Evolutionary conservation across 257 asterid genomes (phyloP).

Genomic region (Knoxia roxburghii): DNA sequence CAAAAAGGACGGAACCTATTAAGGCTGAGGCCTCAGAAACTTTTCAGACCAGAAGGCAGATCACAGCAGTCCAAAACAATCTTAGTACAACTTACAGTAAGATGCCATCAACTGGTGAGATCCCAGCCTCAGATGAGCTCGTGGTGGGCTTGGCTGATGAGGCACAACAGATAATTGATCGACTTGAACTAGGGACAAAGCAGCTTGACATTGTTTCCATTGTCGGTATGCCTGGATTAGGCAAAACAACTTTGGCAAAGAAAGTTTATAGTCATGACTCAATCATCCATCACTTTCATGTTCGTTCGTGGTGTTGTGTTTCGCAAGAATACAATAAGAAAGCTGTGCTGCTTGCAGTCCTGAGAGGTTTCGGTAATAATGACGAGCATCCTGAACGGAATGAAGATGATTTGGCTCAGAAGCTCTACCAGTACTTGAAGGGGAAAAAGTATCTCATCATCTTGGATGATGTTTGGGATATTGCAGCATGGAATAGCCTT

Average conservation of each 20-base stretch:
- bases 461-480: constrained; percentile 8
- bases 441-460: neutral
- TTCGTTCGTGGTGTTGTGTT: neutral
- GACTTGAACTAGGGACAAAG: neutral
- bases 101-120: neutral
- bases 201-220: neutral
- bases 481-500: neutral
- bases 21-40: neutral
- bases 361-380: neutral
- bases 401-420: neutral
- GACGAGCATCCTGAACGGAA: neutral
- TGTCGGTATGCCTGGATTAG: neutral
- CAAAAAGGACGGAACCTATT: neutral
- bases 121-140: neutral
- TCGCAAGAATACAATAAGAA: neutral
- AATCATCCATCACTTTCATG: neutral
- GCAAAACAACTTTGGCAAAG: neutral
- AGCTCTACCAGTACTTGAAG: neutral
- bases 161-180: neutral
- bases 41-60: too few species aligned
- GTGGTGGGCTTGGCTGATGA: neutral
- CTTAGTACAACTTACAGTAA: neutral
- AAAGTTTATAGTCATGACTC: neutral
- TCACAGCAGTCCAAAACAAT: neutral
- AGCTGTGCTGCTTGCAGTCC: neutral